phyloP scores from a whole-genome alignment of 129 eudicot species.

The Chrysanthemum seticuspe region DNA sequence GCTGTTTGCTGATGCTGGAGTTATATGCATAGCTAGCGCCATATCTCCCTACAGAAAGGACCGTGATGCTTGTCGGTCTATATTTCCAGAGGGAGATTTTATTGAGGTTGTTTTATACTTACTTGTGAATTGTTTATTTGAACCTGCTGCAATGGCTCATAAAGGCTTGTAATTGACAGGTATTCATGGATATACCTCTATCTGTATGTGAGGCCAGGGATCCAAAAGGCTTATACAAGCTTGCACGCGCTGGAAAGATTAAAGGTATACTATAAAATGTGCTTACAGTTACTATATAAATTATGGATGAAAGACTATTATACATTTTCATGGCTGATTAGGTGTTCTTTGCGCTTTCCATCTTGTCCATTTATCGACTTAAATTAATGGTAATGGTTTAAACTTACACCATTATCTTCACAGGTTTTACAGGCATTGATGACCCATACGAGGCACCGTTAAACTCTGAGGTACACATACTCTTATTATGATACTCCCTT shows the following conservation, averaged over 20 bases:
- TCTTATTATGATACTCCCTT: background rate
- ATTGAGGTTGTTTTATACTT: slow-evolving; percentile 56
- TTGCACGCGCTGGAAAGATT: slow-evolving; percentile 92
- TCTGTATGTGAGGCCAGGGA: slow-evolving; percentile 90
- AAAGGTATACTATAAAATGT: slow-evolving; percentile 50
- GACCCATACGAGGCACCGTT: slow-evolving; percentile 91
- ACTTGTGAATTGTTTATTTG: background rate
- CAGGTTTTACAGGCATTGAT: slow-evolving; percentile 97
- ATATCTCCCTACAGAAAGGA: slow-evolving; percentile 96
- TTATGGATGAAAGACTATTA: background rate
- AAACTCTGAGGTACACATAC: slow-evolving; percentile 65
- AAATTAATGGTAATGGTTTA: slow-evolving; percentile 1
- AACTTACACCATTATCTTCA: slow-evolving; percentile 10
- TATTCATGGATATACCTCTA: slow-evolving; percentile 88
- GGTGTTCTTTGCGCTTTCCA: background rate
- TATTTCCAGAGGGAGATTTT: slow-evolving; percentile 81
- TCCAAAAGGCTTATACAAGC: slow-evolving; percentile 92
- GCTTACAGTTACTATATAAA: background rate
- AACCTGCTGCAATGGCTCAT: slow-evolving; percentile 6
- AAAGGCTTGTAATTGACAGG: slow-evolving; percentile 42
- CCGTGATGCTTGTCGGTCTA: slow-evolving; percentile 81
- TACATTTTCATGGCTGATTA: background rate
- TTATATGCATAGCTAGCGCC: slow-evolving; percentile 88
- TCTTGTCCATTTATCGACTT: slow-evolving; percentile 9
- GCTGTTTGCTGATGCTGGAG: slow-evolving; percentile 95